phyloP scores from a whole-genome alignment of 495 filamentous ascomycete species.

The Tuber calosporum region DNA sequence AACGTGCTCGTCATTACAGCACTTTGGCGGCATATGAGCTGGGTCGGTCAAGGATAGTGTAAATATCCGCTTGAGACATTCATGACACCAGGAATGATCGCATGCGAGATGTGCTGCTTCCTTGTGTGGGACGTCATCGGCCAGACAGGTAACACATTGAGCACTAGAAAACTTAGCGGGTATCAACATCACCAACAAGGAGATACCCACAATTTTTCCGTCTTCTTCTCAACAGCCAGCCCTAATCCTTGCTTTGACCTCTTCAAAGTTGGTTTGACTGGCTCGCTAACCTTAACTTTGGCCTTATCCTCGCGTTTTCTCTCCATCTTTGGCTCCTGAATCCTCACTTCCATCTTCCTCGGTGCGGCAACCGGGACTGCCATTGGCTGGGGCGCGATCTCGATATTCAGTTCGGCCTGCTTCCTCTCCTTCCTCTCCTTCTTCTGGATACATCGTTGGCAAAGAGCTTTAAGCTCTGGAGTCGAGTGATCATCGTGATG shows the following conservation, averaged over 20 bases:
- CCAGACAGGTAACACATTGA: constrained; percentile 62
- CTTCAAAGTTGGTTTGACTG: constrained; percentile 15
- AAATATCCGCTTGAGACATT: constrained; percentile 66
- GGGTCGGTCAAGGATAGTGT: constrained; percentile 65
- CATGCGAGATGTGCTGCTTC: constrained; percentile 64
- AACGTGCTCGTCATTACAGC: constrained; percentile 65
- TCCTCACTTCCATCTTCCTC: constrained; percentile 16
- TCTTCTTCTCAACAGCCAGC: constrained; percentile 30
- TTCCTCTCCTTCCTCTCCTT: constrained; percentile 29
- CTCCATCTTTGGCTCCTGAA: constrained; percentile 16
- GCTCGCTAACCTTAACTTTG: constrained; percentile 14
- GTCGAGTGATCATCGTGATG: constrained; percentile 39
- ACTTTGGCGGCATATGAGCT: constrained; percentile 70
- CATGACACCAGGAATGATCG: constrained; percentile 68
- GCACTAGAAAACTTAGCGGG: constrained; percentile 46
- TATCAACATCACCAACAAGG: constrained; percentile 4
- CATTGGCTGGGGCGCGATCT: constrained; percentile 18
- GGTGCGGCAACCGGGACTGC: constrained; percentile 11
- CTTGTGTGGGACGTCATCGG: constrained; percentile 53
- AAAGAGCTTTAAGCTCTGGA: constrained; percentile 30
- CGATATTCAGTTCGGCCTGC: constrained; percentile 22
- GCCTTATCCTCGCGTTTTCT: constrained; percentile 13
- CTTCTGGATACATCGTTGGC: constrained; percentile 32
- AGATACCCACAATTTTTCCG: constrained; percentile 34
- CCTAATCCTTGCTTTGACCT: constrained; percentile 31